Base-by-base conservation (phyloP, 2,329 filamentous ascomycete species). In the Ascochyta clinopodiicola region DNA sequence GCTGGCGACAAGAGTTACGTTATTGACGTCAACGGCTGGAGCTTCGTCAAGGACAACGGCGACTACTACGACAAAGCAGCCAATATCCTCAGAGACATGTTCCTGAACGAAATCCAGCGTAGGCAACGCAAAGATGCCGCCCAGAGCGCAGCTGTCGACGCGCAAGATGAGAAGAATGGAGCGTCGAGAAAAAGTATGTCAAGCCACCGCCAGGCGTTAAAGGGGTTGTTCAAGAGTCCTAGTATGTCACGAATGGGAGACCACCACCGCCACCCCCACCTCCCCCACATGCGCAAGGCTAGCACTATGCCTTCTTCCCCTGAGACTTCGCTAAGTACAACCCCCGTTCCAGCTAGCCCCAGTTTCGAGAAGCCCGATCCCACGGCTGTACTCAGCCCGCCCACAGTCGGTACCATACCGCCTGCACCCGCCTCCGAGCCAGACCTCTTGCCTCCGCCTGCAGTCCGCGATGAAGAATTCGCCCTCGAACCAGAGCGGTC, bases 11-110 rank as follows among this genome's bases (percentile, higher is more conserved):
- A 91, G 74, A 98, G 94, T 73, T 99, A 92, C 77, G 95, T 99
- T 44, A 99, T 99, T 64, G 95, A 99, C 69, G 95, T 99, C 66
- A 99, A 99, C 74, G 95, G 95, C 12, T 99, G 96, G 96, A 98
- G 94, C 72, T 99, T 99, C 69, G 95, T 99, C 75, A 99, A 99
- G 75, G 96, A 99, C 75, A 99, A 99, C 68, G 94, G 97, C 60
- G 93, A 96, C 57, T 99, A 99, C 76, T 99, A 99, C 74, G 91
- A 98, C 69, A 91, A 92, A 69, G 95, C 89, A 65, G 87, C 95
- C 21, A 88, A 82, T 56, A 96, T 98, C 44, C 80, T 99, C 46
- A 91, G 88, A 70, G 88, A 95, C 6, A 91, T 96, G 72, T 98
- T 99, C 64, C 81, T 96, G 61, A 86, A 86, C 61, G 94, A 97